A percentile compares a stretch with the other conserved stretches of the same genome.
These are phyloP conservation scores for Mucuna pruriens DNA, from an alignment of 306 rosid species.

Conservation along the genomic window DNA sequence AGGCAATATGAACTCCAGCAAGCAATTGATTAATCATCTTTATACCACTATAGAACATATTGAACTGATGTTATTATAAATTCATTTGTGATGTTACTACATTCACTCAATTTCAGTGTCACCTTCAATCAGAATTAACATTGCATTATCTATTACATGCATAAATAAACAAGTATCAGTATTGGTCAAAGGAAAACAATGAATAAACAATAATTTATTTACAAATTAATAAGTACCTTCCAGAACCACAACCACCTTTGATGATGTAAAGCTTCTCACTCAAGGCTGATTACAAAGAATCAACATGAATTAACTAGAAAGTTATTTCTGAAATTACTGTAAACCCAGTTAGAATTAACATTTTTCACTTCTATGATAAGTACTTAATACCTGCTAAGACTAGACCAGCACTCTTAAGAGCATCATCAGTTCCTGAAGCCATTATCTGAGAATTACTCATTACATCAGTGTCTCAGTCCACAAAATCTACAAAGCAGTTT, in stretches of 20 bases:
- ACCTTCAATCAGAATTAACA: slow-evolving; percentile 24
- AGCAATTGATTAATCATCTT: slow-evolving; percentile 98
- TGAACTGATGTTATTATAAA: slow-evolving; percentile 6
- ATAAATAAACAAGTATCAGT: slow-evolving; percentile 30
- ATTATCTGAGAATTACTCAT: slow-evolving; percentile 65
- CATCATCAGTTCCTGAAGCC: slow-evolving; percentile 88
- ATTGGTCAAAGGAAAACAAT: slow-evolving; percentile 21
- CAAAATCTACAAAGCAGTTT: slow-evolving; percentile 34
- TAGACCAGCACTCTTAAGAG: slow-evolving; percentile 78
- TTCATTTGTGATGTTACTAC: not conserved
- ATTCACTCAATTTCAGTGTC: slow-evolving; percentile 28
- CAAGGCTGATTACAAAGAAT: slow-evolving; percentile 64
- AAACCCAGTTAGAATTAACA: slow-evolving; percentile 26
- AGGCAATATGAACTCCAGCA: slow-evolving; percentile 98
- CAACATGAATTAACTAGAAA: slow-evolving; percentile 38
- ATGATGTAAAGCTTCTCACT: slow-evolving; percentile 95
- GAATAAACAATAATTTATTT: slow-evolving; percentile 27
- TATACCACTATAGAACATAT: slow-evolving; percentile 68
- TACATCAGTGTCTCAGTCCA: slow-evolving; percentile 39
- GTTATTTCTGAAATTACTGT: slow-evolving; percentile 31
- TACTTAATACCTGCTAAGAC: slow-evolving; percentile 75
- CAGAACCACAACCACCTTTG: slow-evolving; percentile 91
- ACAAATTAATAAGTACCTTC: slow-evolving; percentile 69
- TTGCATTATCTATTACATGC: slow-evolving; percentile 38
- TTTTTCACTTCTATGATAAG: slow-evolving; percentile 32